phyloP scores from a whole-genome alignment of 2,329 filamentous ascomycete genomes.

The Diplodia sapinea region DNA sequence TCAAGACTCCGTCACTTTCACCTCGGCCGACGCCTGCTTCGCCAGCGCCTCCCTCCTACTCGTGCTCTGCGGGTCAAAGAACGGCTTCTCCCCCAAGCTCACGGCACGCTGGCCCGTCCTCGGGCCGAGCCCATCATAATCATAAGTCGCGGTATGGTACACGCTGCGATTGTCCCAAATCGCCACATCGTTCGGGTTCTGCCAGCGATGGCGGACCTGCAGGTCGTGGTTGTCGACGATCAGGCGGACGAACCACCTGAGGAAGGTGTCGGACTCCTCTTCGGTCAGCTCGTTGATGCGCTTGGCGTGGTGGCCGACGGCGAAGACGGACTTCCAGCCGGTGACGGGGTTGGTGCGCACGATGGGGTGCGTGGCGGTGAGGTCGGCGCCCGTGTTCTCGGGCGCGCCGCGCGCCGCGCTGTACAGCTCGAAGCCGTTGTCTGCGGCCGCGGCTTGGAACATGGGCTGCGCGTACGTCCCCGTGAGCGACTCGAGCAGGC shows the following conservation, averaged over 20 bases:
- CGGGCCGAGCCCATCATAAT: constrained; percentile 61
- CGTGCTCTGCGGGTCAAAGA: constrained; percentile 57
- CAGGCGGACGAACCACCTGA: constrained; percentile 52
- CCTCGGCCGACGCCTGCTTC: constrained; percentile 1
- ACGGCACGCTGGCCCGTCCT: constrained; percentile 61
- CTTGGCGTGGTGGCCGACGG: constrained; percentile 58
- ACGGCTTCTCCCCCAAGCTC: constrained; percentile 61
- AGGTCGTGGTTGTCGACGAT: constrained; percentile 58
- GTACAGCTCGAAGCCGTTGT: constrained; percentile 54
- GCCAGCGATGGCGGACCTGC: constrained; percentile 59
- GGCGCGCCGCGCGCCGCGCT: constrained; percentile 58
- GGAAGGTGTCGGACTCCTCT: constrained; percentile 51
- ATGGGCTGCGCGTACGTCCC: constrained; percentile 55
- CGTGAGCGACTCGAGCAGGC: constrained; percentile 55
- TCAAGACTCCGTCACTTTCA: neutral
- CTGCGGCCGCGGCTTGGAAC: constrained; percentile 49
- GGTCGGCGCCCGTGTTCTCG: constrained; percentile 59
- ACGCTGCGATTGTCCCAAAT: constrained; percentile 71
- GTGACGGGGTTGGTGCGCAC: constrained; percentile 68
- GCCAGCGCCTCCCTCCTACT: constrained; percentile 52
- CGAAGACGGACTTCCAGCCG: constrained; percentile 63
- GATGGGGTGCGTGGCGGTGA: constrained; percentile 62
- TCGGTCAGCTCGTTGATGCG: constrained; percentile 54
- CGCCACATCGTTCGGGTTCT: constrained; percentile 58
- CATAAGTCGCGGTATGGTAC: constrained; percentile 67